A percentile compares a stretch with the other conserved stretches of the same genome.
Conservation (phyloP, 2,329 filamentous ascomycete species). For the Ophiostoma perfectum region DNA sequence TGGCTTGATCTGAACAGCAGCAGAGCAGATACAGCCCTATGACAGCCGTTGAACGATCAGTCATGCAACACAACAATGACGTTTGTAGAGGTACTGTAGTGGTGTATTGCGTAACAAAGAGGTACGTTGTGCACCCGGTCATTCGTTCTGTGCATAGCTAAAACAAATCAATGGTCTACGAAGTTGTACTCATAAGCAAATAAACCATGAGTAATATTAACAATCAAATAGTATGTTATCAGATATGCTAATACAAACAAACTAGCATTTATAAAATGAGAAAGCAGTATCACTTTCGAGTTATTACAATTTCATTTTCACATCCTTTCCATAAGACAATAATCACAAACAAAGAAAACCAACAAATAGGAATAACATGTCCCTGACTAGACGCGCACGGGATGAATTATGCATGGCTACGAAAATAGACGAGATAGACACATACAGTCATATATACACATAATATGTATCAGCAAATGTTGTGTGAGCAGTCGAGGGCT, state of each 20-base stretch:
- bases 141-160: neutral
- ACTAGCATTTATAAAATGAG: too few relatives aligned
- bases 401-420: neutral
- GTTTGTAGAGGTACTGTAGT: neutral
- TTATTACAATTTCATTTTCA: too few relatives aligned
- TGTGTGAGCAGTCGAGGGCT: neutral
- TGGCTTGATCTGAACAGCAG: neutral
- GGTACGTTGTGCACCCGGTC: neutral
- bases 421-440: neutral
- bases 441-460: neutral
- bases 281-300: too few relatives aligned
- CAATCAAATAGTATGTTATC: too few relatives aligned
- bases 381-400: neutral
- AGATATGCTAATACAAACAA: too few relatives aligned
- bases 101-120: neutral
- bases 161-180: too few relatives aligned
- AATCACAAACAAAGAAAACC: too few relatives aligned
- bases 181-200: too few relatives aligned
- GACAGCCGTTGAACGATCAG: neutral
- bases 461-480: neutral
- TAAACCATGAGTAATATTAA: too few relatives aligned
- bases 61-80: conserved; percentile 1
- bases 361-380: neutral
- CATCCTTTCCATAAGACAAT: too few relatives aligned
- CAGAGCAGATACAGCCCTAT: neutral